A percentile compares a stretch with the other conserved stretches of the same genome.
Evolutionary conservation across 2,329 filamentous ascomycete species (phyloP).

Genomic region (Dryadomyces sulphureus): DNA sequence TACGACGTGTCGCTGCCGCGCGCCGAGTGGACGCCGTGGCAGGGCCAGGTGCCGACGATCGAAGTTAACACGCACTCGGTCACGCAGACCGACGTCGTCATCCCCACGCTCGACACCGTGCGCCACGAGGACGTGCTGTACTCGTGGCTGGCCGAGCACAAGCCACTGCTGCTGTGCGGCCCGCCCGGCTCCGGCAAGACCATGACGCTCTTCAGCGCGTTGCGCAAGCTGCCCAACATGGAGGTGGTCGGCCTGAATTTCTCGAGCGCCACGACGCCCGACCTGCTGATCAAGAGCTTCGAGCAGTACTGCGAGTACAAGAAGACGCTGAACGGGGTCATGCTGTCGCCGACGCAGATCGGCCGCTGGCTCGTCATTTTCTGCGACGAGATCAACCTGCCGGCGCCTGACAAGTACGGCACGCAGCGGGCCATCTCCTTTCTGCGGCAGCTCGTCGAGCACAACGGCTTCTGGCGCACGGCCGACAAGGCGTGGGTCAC

Average conservation of each 20-base stretch:
- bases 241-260: conserved; percentile 99
- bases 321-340: conserved; percentile 92
- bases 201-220: conserved; percentile 96
- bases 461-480: conserved; percentile 98
- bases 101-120: conserved; percentile 92
- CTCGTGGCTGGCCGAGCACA: conserved; percentile 98
- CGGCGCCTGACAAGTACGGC: conserved; percentile 91
- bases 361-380: conserved; percentile 97
- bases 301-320: conserved; percentile 99
- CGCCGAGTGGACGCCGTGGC: conserved; percentile 85
- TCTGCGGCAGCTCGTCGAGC: conserved; percentile 90
- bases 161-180: conserved; percentile 88
- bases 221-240: conserved; percentile 96
- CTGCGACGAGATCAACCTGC: conserved; percentile 98
- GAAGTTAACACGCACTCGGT: conserved; percentile 98
- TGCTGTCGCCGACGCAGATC: conserved; percentile 91
- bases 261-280: conserved; percentile 93
- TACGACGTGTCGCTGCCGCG: conserved; percentile 81
- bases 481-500: conserved; percentile 97
- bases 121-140: conserved; percentile 98
- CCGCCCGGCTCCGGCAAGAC: conserved; percentile 98
- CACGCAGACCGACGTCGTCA: conserved; percentile 95
- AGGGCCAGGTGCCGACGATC: conserved; percentile 81
- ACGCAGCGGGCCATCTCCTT: conserved; percentile 97
- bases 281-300: conserved; percentile 96